Percentiles rank a stretch among this genome's conserved stretches.
Conservation (phyloP, 768 basidiomycete species). For the Mycena alexandri region DNA sequence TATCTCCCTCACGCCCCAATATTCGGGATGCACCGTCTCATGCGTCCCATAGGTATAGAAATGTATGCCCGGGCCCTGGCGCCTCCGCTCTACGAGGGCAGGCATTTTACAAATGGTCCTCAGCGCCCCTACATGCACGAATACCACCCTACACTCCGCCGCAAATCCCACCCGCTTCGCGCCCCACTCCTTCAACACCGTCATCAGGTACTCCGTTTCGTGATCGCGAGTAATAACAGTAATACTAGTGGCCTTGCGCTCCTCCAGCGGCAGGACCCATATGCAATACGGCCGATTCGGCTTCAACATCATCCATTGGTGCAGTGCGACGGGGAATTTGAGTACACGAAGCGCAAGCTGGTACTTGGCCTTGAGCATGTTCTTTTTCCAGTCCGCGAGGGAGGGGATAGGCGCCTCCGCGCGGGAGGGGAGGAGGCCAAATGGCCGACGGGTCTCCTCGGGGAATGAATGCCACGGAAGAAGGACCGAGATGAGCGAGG, state of each 20-base stretch:
- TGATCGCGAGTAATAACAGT: conserved; percentile 40
- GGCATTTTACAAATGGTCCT: conserved; percentile 62
- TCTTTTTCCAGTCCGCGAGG: conserved; percentile 39
- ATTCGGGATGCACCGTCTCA: conserved; percentile 58
- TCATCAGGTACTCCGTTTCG: conserved; percentile 59
- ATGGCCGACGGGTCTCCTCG: conserved; percentile 43
- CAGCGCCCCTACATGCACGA: conserved; percentile 74
- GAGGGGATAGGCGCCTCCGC: conserved; percentile 19
- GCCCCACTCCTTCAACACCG: conserved; percentile 58
- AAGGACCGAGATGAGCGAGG: conserved; percentile 57
- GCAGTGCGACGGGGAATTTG: conserved; percentile 61
- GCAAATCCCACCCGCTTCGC: conserved; percentile 55
- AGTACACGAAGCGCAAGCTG: conserved; percentile 59
- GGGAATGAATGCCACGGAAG: conserved; percentile 61
- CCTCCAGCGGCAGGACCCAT: conserved; percentile 57
- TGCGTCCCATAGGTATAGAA: conserved; percentile 82
- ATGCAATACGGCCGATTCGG: conserved; percentile 58
- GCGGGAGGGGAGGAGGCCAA: conserved; percentile 10
- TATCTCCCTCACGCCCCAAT: conserved; percentile 76
- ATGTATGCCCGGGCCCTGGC: conserved; percentile 59
- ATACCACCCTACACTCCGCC: conserved; percentile 64
- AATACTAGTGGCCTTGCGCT: conserved; percentile 32
- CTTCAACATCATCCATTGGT: conserved; percentile 61
- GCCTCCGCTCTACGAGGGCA: conserved; percentile 60
- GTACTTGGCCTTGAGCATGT: conserved; percentile 43